Evolutionary conservation across 2,329 filamentous ascomycete genomes (phyloP).

Genomic region (Beauveria scarabaeidicola): DNA sequence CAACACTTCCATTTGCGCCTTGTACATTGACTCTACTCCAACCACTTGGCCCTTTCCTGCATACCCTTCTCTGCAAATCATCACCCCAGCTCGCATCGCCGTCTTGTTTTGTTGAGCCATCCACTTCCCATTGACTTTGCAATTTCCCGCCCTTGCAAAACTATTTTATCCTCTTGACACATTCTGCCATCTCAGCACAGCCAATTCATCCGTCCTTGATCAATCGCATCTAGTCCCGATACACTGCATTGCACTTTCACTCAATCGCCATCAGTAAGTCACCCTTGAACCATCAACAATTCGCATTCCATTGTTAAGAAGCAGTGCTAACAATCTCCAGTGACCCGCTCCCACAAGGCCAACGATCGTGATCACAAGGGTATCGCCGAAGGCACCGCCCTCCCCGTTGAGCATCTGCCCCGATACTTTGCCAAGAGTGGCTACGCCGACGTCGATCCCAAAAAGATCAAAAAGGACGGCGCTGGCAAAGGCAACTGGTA

Average conservation of each 20-base stretch:
- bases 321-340: slow-evolving; percentile 35
- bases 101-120: background rate
- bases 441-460: slow-evolving; percentile 71
- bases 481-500: slow-evolving; percentile 92
- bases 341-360: slow-evolving; percentile 96
- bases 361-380: slow-evolving; percentile 87
- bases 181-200: background rate
- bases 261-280: background rate
- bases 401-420: slow-evolving; percentile 66
- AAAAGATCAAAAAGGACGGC: slow-evolving; percentile 95
- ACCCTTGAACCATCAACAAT: background rate
- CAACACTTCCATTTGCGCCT: background rate
- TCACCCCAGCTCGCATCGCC: background rate
- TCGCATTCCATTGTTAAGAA: background rate
- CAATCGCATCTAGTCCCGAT: background rate
- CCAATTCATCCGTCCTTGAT: background rate
- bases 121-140: background rate
- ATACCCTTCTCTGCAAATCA: background rate
- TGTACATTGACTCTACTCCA: background rate
- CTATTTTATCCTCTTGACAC: background rate
- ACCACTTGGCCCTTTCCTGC: background rate
- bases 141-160: background rate
- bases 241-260: background rate
- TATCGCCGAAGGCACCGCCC: slow-evolving; percentile 63
- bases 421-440: slow-evolving; percentile 91